phyloP scores from a whole-genome alignment of 441 rosid species.

The Pelargonium cotyledonis region DNA sequence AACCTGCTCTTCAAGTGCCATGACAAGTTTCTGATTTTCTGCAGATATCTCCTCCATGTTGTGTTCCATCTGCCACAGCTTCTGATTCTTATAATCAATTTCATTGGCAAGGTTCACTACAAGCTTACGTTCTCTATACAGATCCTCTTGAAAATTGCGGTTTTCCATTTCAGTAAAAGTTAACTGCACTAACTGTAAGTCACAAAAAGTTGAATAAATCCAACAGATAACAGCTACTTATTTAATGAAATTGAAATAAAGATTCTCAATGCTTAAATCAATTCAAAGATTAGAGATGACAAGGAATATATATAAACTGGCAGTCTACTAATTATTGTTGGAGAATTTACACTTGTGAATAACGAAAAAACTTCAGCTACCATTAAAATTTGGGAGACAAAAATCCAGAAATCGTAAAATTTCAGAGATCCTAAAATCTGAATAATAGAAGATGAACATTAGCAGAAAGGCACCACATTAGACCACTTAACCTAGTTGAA shows the following conservation, averaged over 20 bases:
- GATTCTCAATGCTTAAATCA: not conserved
- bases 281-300: not conserved
- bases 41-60: conserved; percentile 1
- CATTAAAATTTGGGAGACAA: not conserved
- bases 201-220: not conserved
- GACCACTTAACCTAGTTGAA: not conserved
- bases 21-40: not conserved
- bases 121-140: conserved; percentile 14
- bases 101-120: conserved; percentile 14
- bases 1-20: conserved; percentile 15
- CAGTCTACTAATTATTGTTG: not conserved
- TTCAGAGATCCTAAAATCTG: not conserved
- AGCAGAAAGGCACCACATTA: not conserved
- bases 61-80: conserved; percentile 15
- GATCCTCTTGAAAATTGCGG: conserved; percentile 1
- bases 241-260: no score
- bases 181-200: not conserved
- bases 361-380: not conserved
- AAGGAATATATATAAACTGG: not conserved
- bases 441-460: no score
- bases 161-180: conserved; percentile 9
- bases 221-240: not conserved
- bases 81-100: conserved; percentile 22
- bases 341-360: not conserved
- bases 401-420: not conserved